phyloP scores from a whole-genome alignment of 2,329 filamentous ascomycete genomes.

The Endocalyx cinctus region DNA sequence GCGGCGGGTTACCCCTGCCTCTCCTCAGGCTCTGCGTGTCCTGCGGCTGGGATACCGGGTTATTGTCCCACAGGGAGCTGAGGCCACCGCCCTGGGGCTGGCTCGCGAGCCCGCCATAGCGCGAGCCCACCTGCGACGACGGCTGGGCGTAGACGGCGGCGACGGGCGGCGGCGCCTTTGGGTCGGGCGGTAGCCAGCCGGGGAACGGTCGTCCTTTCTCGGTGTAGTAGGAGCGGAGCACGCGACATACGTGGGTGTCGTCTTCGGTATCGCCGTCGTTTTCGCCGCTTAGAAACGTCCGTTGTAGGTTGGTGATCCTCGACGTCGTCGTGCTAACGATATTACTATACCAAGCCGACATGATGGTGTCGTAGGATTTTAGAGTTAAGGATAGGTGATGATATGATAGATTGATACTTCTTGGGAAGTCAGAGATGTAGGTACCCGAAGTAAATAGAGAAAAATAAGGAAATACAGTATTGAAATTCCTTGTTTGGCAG shows the following conservation, averaged over 20 bases:
- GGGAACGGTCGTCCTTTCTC: slow-evolving; percentile 82
- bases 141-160: slow-evolving; percentile 50
- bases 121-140: slow-evolving; percentile 45
- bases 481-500: no score
- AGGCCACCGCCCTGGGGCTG: slow-evolving; percentile 35
- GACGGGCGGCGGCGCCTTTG: slow-evolving; percentile 62
- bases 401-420: no score
- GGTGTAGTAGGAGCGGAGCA: slow-evolving; percentile 86
- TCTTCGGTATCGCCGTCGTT: slow-evolving; percentile 74
- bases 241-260: slow-evolving; percentile 90
- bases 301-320: slow-evolving; percentile 60
- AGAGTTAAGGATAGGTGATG: no score
- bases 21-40: slow-evolving; percentile 41
- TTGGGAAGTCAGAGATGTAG: no score
- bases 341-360: slow-evolving; percentile 80
- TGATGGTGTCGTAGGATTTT: slow-evolving; percentile 41
- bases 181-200: slow-evolving; percentile 83
- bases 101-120: slow-evolving; percentile 45
- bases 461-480: no score
- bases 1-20: slow-evolving; percentile 33
- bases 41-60: slow-evolving; percentile 29
- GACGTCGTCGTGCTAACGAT: slow-evolving; percentile 62
- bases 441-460: no score
- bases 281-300: slow-evolving; percentile 64
- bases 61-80: slow-evolving; percentile 56